Conservation (phyloP, 345 rosid genomes). For the Moricandia arvensis region DNA sequence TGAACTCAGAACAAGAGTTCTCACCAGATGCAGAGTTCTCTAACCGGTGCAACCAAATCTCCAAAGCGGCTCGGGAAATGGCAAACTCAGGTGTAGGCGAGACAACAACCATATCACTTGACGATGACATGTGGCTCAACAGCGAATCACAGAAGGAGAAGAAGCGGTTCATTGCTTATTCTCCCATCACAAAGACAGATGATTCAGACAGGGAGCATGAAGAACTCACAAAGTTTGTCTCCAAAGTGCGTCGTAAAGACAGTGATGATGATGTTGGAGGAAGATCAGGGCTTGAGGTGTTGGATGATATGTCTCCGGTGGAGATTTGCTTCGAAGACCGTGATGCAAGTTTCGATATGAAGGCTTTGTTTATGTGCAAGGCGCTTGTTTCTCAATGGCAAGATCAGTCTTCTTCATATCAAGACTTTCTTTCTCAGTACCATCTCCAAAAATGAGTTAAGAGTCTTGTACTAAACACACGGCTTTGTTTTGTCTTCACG, state of each 20-base stretch:
- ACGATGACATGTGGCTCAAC: conserved; percentile 44
- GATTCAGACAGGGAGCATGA: conserved; percentile 18
- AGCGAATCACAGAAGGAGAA: conserved; percentile 41
- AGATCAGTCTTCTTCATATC: conserved; percentile 41
- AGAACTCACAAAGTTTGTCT: conserved; percentile 38
- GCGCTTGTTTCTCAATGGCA: conserved; percentile 45
- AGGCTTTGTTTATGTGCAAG: conserved; percentile 39
- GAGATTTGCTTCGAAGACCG: conserved; percentile 44
- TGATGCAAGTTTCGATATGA: conserved; percentile 29
- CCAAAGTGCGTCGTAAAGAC: conserved; percentile 42
- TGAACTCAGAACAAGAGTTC: conserved; percentile 39
- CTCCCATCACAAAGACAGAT: conserved; percentile 36
- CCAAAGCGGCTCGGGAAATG: conserved; percentile 46
- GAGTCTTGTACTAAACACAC: neutral
- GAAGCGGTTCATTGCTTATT: conserved; percentile 42
- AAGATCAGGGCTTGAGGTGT: conserved; percentile 37
- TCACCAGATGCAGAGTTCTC: conserved; percentile 48
- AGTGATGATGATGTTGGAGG: neutral
- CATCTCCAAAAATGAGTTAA: conserved; percentile 5
- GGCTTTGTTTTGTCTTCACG: neutral
- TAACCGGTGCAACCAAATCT: conserved; percentile 46
- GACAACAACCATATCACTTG: conserved; percentile 26
- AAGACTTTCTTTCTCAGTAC: conserved; percentile 37
- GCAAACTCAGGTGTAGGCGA: conserved; percentile 30
- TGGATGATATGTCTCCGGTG: conserved; percentile 57